phyloP scores from a whole-genome alignment of 345 rosid species.

The Populus ilicifolia region DNA sequence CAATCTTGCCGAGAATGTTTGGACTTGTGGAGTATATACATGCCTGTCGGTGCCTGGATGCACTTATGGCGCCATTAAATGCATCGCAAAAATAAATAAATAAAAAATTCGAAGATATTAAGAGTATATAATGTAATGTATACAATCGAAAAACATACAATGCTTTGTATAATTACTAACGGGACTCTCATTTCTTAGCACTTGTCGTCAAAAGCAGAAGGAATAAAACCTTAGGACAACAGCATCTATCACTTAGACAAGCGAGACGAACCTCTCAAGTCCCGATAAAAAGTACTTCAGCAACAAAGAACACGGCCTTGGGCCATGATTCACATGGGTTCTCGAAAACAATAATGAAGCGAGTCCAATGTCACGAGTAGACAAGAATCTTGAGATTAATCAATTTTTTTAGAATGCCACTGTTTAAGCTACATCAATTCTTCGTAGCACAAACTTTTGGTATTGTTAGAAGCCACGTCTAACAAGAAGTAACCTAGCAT shows the following conservation, averaged over 20 bases:
- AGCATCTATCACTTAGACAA: background rate
- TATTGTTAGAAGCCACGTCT: slow-evolving; percentile 1
- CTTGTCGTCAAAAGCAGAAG: background rate
- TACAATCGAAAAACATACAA: no score
- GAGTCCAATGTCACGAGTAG: background rate
- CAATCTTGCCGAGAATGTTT: no score
- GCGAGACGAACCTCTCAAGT: background rate
- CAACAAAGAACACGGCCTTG: background rate
- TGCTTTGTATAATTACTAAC: no score
- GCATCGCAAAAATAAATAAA: no score
- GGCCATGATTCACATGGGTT: background rate
- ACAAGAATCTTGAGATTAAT: background rate
- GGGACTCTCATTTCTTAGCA: no score
- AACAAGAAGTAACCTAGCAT: background rate
- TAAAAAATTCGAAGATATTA: no score
- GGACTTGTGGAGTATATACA: no score
- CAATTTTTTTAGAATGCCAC: background rate
- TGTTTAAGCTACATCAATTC: background rate
- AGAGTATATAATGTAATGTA: no score
- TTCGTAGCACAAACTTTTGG: background rate
- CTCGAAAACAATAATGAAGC: background rate
- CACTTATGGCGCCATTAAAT: no score
- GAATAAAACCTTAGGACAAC: background rate
- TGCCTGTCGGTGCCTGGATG: no score
- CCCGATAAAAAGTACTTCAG: background rate